Percentiles rank a stretch among this genome's conserved stretches.
Conservation (phyloP, 495 filamentous ascomycete species). For the Xeromyces bisporus region DNA sequence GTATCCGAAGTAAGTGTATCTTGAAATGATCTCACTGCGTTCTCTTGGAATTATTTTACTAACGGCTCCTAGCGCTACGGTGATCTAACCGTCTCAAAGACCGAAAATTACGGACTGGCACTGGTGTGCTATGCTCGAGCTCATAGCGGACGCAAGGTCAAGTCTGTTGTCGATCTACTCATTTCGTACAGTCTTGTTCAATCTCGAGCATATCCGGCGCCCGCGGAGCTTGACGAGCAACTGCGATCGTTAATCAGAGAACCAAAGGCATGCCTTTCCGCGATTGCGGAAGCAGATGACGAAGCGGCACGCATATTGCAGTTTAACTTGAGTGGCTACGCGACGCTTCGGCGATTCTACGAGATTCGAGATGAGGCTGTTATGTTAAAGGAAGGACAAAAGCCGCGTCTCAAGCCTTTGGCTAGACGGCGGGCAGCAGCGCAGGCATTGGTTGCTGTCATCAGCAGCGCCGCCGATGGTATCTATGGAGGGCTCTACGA, state of each 20-base stretch:
- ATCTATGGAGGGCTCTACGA: slow-evolving; percentile 81
- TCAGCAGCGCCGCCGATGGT: slow-evolving; percentile 68
- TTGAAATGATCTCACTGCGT: neutral
- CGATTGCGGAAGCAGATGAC: slow-evolving; percentile 46
- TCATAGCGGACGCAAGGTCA: slow-evolving; percentile 54
- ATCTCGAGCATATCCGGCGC: slow-evolving; percentile 58
- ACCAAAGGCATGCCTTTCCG: slow-evolving; percentile 45
- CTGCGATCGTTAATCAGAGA: slow-evolving; percentile 47
- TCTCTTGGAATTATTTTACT: slow-evolving; percentile 1
- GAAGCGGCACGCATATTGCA: slow-evolving; percentile 68
- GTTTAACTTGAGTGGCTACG: slow-evolving; percentile 76
- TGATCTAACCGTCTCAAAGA: slow-evolving; percentile 44
- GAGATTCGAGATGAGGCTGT: slow-evolving; percentile 58
- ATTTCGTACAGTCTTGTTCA: slow-evolving; percentile 73
- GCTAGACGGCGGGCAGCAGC: slow-evolving; percentile 50
- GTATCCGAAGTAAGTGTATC: slow-evolving; percentile 54
- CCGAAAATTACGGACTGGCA: slow-evolving; percentile 60
- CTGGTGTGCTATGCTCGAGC: slow-evolving; percentile 77
- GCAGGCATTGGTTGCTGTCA: slow-evolving; percentile 55
- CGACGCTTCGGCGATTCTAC: slow-evolving; percentile 73
- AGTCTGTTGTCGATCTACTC: slow-evolving; percentile 66
- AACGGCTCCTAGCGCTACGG: slow-evolving; percentile 48
- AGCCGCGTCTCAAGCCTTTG: slow-evolving; percentile 26
- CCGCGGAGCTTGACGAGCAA: slow-evolving; percentile 46
- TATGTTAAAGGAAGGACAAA: slow-evolving; percentile 19